phyloP scores from a whole-genome alignment of 108 stramenopile genomes.

The Ochromonas danica region DNA sequence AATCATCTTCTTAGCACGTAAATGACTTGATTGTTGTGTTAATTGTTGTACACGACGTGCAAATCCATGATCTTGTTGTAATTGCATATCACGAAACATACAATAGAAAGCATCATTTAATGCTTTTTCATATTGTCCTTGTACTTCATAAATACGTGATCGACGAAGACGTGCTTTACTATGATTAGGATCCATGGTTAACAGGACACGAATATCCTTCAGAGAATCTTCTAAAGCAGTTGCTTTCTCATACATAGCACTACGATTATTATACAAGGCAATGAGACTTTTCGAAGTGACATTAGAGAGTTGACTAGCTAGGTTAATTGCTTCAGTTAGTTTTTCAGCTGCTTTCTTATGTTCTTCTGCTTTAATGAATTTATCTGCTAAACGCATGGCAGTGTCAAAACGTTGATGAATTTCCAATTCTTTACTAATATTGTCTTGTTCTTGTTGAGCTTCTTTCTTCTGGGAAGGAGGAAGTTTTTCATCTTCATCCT shows the following conservation, averaged over 20 bases:
- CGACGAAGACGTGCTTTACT: not conserved
- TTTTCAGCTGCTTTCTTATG: slow-evolving; percentile 13
- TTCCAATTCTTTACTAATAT: not conserved
- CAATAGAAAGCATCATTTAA: too few relatives aligned
- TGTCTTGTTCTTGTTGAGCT: not conserved
- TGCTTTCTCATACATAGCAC: slow-evolving; percentile 31
- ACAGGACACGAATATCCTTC: not conserved
- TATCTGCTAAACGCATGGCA: not conserved
- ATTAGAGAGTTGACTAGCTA: not conserved
- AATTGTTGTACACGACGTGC: not conserved
- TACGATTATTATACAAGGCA: slow-evolving; percentile 21
- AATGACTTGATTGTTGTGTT: too few relatives aligned
- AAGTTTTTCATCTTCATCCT: not conserved
- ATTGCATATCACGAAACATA: not conserved
- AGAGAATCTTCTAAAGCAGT: not conserved
- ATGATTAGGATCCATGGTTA: slow-evolving; percentile 21
- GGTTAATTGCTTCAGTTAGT: slow-evolving; percentile 5
- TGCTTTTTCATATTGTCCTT: not conserved
- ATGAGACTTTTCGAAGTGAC: not conserved
- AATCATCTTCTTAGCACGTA: too few relatives aligned
- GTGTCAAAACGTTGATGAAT: not conserved
- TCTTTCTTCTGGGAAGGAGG: not conserved
- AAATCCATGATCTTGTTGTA: not conserved
- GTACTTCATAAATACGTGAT: slow-evolving; percentile 11
- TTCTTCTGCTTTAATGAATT: not conserved